Evolutionary conservation across 1,139 yeast genomes (phyloP), one percentile per base, ranked within the genome.

Genomic region (Yamadazyma blattariae): DNA sequence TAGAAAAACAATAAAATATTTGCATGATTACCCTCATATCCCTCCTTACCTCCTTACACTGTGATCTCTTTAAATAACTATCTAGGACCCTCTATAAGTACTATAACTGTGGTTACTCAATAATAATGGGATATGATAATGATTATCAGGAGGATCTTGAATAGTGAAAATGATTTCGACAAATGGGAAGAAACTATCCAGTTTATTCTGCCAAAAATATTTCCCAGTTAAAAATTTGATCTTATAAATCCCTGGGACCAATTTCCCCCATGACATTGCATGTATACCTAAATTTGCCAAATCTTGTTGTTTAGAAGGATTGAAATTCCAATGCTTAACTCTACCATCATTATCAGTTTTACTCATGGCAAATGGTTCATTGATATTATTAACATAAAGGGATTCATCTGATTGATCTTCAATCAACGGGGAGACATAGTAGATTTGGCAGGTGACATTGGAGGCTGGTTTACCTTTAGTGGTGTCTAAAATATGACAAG

Each of bases 401-500:
- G 43, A 32, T 29, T 58, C 69, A 6, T 52, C 51, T 10, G 42
- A 36, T 2, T 65, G 54, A 13, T 61, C 54, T 1, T 41, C 35
- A 7, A 59, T 44, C 25, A 56, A 44, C 0, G 64, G 52, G 1
- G 68, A 48, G 29, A 69, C 48, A 44, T 59, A 64, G 52, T 63
- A 75, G 22, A 82, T 61, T 29, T 80, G 79, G 47, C 86, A 82
- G 3, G 72, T 60, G 13, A 89, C 90, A 15, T 69, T 71, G 0
- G 62, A 53, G 0, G 96, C 96, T 1, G 97, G 97, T 42, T 66
- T 72, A 1, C 97, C 97, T 10, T 70, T 60, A n/a, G 84, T 79
- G 5, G 96, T 88, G 50, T 89, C 96, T 26, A 89, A 67, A 12
- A 89, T 77, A 57, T 89, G 97, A 58, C 96, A 88, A 7, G 96